A percentile compares a stretch with the other conserved stretches of the same genome.
phyloP scores from a whole-genome alignment of 176 grass and related monocot genomes.

The Carex parvula region DNA sequence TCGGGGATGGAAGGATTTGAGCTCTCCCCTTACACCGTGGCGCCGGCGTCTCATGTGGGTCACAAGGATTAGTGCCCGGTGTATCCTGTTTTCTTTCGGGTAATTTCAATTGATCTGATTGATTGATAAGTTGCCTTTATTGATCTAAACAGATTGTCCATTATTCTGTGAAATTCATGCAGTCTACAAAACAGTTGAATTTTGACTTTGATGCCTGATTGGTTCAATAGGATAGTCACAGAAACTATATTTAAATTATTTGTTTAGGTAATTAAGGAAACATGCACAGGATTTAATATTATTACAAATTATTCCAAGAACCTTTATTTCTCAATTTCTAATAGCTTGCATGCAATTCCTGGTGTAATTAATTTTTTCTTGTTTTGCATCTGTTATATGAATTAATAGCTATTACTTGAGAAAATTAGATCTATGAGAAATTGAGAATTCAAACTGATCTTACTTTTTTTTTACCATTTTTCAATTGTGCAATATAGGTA shows the following conservation, averaged over 20 bases:
- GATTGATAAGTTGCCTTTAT: neutral
- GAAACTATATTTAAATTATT: neutral
- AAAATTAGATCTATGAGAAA: neutral
- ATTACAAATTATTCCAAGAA: neutral
- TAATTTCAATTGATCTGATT: constrained; percentile 33
- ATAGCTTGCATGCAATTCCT: neutral
- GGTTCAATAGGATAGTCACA: neutral
- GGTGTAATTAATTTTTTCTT: neutral
- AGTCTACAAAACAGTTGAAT: neutral
- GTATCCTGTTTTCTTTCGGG: constrained; percentile 99
- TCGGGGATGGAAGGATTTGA: constrained; percentile 53
- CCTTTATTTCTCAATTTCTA: neutral
- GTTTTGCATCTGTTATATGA: neutral
- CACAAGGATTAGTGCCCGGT: constrained; percentile 74
- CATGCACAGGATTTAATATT: neutral
- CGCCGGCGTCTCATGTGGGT: constrained; percentile 82
- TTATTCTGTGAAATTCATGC: neutral
- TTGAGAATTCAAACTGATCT: neutral
- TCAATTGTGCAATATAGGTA: constrained; percentile 43
- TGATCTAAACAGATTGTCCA: neutral
- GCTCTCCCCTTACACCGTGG: constrained; percentile 48
- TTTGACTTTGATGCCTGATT: neutral
- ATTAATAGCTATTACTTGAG: neutral
- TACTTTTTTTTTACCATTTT: constrained; percentile 18
- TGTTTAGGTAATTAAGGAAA: neutral